These are phyloP conservation scores for Teunomyces aglyptinius DNA, from an alignment of 805 yeast species.

Conservation along the genomic window DNA sequence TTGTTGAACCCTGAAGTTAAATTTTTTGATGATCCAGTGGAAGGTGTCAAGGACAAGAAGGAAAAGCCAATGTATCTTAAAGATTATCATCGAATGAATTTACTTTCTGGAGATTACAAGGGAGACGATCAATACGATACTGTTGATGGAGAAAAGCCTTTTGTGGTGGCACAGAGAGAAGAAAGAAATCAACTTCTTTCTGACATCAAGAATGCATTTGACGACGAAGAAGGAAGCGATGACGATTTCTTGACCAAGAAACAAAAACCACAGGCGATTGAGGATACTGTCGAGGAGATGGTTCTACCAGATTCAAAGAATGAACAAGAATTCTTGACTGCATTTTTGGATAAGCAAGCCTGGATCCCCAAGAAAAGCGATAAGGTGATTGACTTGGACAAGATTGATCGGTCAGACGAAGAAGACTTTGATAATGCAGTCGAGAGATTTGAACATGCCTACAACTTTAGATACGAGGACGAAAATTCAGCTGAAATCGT, in stretches of 20 bases:
- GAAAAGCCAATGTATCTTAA: constrained; percentile 80
- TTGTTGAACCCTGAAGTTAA: constrained; percentile 66
- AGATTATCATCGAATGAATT: constrained; percentile 85
- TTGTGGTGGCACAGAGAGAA: constrained; percentile 69
- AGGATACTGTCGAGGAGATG: constrained; percentile 22
- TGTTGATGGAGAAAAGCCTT: constrained; percentile 62
- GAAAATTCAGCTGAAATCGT: constrained; percentile 87
- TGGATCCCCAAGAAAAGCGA: constrained; percentile 83
- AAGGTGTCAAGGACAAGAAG: constrained; percentile 29
- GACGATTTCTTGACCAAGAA: constrained; percentile 59
- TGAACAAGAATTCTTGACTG: constrained; percentile 67
- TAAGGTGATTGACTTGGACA: constrained; percentile 51
- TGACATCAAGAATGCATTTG: constrained; percentile 72
- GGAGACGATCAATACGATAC: constrained; percentile 54
- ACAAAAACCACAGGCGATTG: constrained; percentile 25
- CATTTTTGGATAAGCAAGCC: constrained; percentile 73
- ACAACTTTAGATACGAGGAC: constrained; percentile 93
- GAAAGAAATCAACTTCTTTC: constrained; percentile 70
- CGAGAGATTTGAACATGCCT: constrained; percentile 86
- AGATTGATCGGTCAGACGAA: constrained; percentile 57
- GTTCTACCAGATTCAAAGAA: constrained; percentile 62
- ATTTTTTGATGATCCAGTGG: constrained; percentile 68
- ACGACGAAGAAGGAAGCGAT: constrained; percentile 41
- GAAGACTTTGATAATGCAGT: constrained; percentile 91
- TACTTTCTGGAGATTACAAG: constrained; percentile 63